phyloP scores from a whole-genome alignment of 2,329 filamentous ascomycete species.

The Trichoderma gracile region DNA sequence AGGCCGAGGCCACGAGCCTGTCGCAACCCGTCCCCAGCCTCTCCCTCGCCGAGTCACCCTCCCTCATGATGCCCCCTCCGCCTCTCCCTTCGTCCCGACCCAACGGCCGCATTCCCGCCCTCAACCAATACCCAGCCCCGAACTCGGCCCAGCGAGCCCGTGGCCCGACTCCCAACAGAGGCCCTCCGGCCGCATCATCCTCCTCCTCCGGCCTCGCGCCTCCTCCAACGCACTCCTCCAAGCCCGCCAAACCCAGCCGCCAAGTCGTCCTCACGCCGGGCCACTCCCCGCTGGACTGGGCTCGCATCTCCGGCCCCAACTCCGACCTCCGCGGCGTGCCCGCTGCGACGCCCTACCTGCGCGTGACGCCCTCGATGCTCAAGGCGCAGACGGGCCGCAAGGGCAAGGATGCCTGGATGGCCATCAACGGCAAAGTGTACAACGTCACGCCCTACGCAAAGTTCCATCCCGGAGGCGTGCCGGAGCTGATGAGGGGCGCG shows the following conservation, averaged over 20 bases:
- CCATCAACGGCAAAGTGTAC: slow-evolving; percentile 86
- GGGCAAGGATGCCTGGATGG: slow-evolving; percentile 87
- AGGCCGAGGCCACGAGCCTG: slow-evolving; percentile 40
- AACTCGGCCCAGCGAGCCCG: slow-evolving; percentile 55
- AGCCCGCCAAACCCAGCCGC: slow-evolving; percentile 58
- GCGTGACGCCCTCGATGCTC: slow-evolving; percentile 81
- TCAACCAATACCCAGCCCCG: slow-evolving; percentile 50
- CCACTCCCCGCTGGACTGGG: slow-evolving; percentile 96
- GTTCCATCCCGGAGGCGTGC: slow-evolving; percentile 86
- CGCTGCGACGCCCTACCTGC: slow-evolving; percentile 56
- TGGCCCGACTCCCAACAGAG: slow-evolving; percentile 46
- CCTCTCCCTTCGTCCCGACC: slow-evolving; percentile 33
- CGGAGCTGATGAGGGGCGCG: slow-evolving; percentile 67
- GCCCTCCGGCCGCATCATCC: slow-evolving; percentile 29
- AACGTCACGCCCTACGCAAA: slow-evolving; percentile 87
- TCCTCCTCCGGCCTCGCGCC: slow-evolving; percentile 52
- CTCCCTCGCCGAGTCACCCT: slow-evolving; percentile 38
- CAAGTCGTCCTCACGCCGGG: slow-evolving; percentile 85
- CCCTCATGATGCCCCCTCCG: slow-evolving; percentile 36
- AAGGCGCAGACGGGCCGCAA: slow-evolving; percentile 77
- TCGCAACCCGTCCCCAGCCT: slow-evolving; percentile 47
- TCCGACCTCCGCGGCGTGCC: slow-evolving; percentile 67
- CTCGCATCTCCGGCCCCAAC: slow-evolving; percentile 66
- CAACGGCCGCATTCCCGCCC: slow-evolving; percentile 37
- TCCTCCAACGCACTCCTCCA: slow-evolving; percentile 55